Percentiles rank a stretch among this genome's conserved stretches.
Evolutionary conservation across 23 red algal species (phyloP).

Genomic region (Gracilaria vermiculophylla): DNA sequence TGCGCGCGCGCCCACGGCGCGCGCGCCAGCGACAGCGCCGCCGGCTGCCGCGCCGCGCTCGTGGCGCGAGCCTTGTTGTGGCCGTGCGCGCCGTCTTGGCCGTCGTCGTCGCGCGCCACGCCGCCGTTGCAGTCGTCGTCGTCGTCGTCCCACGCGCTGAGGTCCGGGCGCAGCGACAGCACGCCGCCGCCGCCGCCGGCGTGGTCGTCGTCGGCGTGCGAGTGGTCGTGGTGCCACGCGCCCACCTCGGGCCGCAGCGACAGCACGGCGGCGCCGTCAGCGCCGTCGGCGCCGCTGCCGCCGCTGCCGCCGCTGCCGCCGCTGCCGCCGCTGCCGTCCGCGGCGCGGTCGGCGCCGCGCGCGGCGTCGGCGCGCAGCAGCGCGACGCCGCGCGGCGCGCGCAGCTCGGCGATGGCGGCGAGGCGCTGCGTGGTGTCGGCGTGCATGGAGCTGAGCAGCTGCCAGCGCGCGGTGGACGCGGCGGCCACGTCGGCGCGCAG

Average conservation of each 20-base stretch:
- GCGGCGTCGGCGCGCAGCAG: background rate
- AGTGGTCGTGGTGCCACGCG: background rate
- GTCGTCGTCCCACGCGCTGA: background rate
- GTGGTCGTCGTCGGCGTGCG: conserved; percentile 5
- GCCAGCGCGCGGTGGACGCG: background rate
- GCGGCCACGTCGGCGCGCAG: conserved; percentile 18
- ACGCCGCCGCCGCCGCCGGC: background rate
- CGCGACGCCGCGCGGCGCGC: background rate
- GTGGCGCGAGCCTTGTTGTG: background rate
- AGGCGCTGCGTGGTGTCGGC: conserved; percentile 16
- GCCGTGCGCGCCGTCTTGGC: background rate
- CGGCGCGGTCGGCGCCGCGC: too few species aligned
- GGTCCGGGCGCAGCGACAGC: background rate
- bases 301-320: too few species aligned
- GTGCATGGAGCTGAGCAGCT: conserved; percentile 36
- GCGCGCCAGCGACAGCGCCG: background rate
- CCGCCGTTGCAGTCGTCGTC: conserved; percentile 2
- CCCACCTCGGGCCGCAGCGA: too few species aligned
- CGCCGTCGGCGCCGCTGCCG: too few species aligned
- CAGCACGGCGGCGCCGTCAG: too few species aligned
- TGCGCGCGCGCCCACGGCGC: background rate
- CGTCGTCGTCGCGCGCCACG: background rate
- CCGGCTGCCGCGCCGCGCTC: background rate
- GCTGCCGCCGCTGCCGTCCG: background rate
- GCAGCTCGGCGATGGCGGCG: conserved; percentile 14